phyloP scores from a whole-genome alignment of 2,329 filamentous ascomycete genomes.

The Cordyceps farinosa region DNA sequence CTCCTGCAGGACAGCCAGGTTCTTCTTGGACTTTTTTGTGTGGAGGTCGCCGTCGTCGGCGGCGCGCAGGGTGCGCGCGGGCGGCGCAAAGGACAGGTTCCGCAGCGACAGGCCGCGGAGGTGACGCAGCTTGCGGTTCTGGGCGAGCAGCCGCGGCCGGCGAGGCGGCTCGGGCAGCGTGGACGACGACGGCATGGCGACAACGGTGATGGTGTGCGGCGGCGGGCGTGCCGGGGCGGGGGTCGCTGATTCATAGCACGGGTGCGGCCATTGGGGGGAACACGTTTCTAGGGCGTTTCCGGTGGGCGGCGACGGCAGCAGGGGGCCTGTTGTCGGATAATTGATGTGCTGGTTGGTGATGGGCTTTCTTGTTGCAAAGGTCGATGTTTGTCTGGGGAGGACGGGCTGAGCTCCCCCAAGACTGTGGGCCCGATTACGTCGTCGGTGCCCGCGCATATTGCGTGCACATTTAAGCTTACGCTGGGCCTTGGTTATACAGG shows the following conservation, averaged over 20 bases:
- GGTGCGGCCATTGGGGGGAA: conserved; percentile 3
- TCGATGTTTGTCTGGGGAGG: background rate
- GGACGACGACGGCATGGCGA: conserved; percentile 26
- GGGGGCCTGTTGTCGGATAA: background rate
- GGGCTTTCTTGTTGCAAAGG: background rate
- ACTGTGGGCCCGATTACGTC: conserved; percentile 16
- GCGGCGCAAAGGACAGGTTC: conserved; percentile 69
- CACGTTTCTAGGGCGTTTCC: too few species aligned
- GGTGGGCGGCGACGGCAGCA: too few species aligned
- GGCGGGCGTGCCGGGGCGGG: background rate
- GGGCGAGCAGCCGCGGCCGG: conserved; percentile 53
- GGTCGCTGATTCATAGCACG: conserved; percentile 9
- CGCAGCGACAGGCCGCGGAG: conserved; percentile 82
- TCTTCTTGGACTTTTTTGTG: conserved; percentile 47
- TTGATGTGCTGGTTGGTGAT: background rate
- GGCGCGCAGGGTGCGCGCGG: conserved; percentile 50
- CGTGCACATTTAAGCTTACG: background rate
- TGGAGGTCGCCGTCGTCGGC: conserved; percentile 73
- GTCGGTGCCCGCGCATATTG: background rate
- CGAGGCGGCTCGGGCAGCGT: conserved; percentile 34
- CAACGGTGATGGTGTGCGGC: background rate
- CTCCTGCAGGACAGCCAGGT: conserved; percentile 48
- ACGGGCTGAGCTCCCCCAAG: background rate
- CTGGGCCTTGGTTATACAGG: too few species aligned
- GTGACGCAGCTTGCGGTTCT: conserved; percentile 87